Conservation (phyloP, 306 rosid genomes). For the Trifolium repens region DNA sequence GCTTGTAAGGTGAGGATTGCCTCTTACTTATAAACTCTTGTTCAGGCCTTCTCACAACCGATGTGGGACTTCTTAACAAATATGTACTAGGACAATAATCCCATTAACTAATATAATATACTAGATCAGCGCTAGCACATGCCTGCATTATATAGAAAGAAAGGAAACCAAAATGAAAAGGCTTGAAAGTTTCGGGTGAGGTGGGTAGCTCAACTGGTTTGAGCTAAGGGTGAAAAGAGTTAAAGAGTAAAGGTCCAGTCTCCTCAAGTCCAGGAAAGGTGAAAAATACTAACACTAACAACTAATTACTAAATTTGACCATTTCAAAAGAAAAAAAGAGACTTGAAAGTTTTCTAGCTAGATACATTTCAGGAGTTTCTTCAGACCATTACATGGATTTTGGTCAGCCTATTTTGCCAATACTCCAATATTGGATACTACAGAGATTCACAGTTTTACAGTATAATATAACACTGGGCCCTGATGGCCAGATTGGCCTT, state of each 20-base stretch:
- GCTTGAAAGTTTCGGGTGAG: not conserved
- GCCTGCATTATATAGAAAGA: constrained; percentile 36
- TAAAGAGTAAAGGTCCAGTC: no score
- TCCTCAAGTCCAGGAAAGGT: no score
- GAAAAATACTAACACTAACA: no score
- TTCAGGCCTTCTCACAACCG: no score
- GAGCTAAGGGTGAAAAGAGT: no score
- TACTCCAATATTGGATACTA: constrained; percentile 19
- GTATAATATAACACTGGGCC: not conserved
- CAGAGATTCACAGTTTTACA: constrained; percentile 25
- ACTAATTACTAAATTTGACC: no score
- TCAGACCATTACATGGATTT: constrained; percentile 16
- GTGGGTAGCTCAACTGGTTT: no score
- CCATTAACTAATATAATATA: constrained; percentile 5
- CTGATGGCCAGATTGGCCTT: constrained; percentile 13
- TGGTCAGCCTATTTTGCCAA: constrained; percentile 17
- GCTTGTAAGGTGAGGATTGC: no score
- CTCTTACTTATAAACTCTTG: no score
- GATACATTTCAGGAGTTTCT: constrained; percentile 27
- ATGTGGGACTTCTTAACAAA: no score
- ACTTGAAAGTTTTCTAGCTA: constrained; percentile 7
- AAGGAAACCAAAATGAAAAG: constrained; percentile 17
- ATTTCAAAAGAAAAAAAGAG: not conserved
- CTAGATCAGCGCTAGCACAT: constrained; percentile 24
- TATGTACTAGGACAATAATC: constrained; percentile 28